Percentiles rank a stretch among this genome's conserved stretches.
Evolutionary conservation across 148 eudicot genomes (phyloP).

Genomic region (Persicaria tinctoria): DNA sequence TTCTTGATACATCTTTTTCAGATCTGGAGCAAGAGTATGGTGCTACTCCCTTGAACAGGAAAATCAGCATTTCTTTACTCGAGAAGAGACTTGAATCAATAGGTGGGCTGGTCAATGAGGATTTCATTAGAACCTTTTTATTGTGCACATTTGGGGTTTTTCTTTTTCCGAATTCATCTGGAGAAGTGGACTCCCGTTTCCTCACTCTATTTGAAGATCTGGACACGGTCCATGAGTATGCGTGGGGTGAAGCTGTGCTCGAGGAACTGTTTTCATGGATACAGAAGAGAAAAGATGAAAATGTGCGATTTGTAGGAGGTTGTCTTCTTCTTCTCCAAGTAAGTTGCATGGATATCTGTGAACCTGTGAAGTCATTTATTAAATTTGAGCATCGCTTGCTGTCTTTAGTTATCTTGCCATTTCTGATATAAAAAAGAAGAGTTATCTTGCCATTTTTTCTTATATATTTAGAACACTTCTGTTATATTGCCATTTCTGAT

Average conservation of each 20-base stretch:
- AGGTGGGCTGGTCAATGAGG: slow-evolving; percentile 33
- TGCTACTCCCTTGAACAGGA: slow-evolving; percentile 31
- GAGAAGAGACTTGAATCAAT: slow-evolving; percentile 45
- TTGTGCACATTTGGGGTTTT: slow-evolving; percentile 44
- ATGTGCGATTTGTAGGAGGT: slow-evolving; percentile 39
- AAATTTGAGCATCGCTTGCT: neutral
- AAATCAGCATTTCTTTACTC: slow-evolving; percentile 28
- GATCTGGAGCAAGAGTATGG: slow-evolving; percentile 51
- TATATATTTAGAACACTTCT: neutral
- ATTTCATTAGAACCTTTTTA: slow-evolving; percentile 46
- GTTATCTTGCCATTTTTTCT: neutral
- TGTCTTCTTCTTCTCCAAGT: slow-evolving; percentile 77
- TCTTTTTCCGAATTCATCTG: slow-evolving; percentile 45
- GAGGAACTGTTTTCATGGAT: slow-evolving; percentile 36
- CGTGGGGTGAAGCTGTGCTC: slow-evolving; percentile 66
- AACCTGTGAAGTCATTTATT: neutral
- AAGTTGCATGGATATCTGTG: slow-evolving; percentile 15
- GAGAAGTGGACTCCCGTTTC: slow-evolving; percentile 58
- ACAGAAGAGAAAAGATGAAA: slow-evolving; percentile 34
- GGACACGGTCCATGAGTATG: slow-evolving; percentile 28
- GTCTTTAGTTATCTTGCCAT: neutral
- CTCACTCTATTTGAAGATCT: slow-evolving; percentile 38
- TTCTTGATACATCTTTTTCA: slow-evolving; percentile 28
- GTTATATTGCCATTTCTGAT: neutral
- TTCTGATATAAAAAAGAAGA: neutral